Conservation (phyloP, 129 eudicot genomes). For the Flaveria trinervia region DNA sequence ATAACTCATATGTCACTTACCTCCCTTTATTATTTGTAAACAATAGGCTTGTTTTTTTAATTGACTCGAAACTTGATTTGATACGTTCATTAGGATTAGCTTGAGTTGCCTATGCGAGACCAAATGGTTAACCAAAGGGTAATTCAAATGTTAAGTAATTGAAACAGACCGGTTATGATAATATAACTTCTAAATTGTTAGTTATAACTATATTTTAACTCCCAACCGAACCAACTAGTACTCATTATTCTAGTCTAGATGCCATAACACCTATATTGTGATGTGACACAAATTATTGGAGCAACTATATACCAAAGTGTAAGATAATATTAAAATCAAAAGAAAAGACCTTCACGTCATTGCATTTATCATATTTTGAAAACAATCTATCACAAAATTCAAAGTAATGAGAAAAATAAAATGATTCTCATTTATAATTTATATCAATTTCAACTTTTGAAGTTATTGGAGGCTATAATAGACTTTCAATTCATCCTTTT, state of each 20-base stretch:
- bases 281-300: neutral
- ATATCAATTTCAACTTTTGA: conserved; percentile 22
- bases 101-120: neutral
- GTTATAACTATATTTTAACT: neutral
- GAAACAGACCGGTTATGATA: neutral
- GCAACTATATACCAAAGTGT: neutral
- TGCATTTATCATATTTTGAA: neutral
- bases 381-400: neutral
- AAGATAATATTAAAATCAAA: neutral
- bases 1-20: neutral
- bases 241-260: neutral
- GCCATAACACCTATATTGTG: neutral
- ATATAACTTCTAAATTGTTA: neutral
- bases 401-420: conserved; percentile 11
- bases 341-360: conserved; percentile 12
- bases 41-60: too few relatives aligned
- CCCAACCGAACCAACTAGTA: neutral
- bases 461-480: conserved; percentile 16
- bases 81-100: neutral
- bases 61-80: neutral
- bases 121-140: neutral
- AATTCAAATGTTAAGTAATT: neutral
- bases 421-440: conserved; percentile 21
- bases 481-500: conserved; percentile 1
- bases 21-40: neutral